Evolutionary conservation across 805 yeast genomes (phyloP).

Genomic region (Spencermartinsiella europaea): DNA sequence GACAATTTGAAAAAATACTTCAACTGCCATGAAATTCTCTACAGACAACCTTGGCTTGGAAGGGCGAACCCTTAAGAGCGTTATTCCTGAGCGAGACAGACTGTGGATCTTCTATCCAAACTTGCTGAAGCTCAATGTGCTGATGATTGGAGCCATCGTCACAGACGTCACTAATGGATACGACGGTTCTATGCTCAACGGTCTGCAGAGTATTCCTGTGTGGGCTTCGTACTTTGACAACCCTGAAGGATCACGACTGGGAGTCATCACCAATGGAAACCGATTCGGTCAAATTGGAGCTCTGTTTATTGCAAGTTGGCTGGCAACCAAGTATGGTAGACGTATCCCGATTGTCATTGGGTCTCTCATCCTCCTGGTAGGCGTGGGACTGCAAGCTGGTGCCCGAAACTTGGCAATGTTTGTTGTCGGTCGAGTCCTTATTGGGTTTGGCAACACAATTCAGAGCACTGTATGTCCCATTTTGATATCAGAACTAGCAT

Average conservation of each 20-base stretch:
- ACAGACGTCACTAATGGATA: slow-evolving; percentile 15
- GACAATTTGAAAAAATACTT: too few species aligned
- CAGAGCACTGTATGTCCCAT: slow-evolving; percentile 54
- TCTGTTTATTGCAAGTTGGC: slow-evolving; percentile 20
- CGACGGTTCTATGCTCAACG: slow-evolving; percentile 20
- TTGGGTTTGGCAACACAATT: slow-evolving; percentile 5
- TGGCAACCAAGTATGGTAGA: slow-evolving; percentile 60
- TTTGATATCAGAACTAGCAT: slow-evolving; percentile 70
- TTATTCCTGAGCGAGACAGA: slow-evolving; percentile 3
- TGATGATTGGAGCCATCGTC: slow-evolving; percentile 12
- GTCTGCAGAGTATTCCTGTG: slow-evolving; percentile 23
- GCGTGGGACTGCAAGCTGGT: slow-evolving; percentile 46
- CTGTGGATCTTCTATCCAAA: slow-evolving; percentile 13
- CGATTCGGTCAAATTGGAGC: neutral
- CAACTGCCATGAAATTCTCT: neutral
- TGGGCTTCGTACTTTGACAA: slow-evolving; percentile 9
- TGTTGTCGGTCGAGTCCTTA: slow-evolving; percentile 60
- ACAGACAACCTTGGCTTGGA: neutral
- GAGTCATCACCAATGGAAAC: slow-evolving; percentile 1
- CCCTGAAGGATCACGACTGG: slow-evolving; percentile 1
- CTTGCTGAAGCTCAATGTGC: slow-evolving; percentile 13
- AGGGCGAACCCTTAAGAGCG: neutral
- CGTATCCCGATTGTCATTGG: slow-evolving; percentile 54
- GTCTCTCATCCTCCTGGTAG: slow-evolving; percentile 48
- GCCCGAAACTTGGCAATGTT: slow-evolving; percentile 52